phyloP scores from a whole-genome alignment of 108 stramenopile species.

The Mediolabrus comicus region DNA sequence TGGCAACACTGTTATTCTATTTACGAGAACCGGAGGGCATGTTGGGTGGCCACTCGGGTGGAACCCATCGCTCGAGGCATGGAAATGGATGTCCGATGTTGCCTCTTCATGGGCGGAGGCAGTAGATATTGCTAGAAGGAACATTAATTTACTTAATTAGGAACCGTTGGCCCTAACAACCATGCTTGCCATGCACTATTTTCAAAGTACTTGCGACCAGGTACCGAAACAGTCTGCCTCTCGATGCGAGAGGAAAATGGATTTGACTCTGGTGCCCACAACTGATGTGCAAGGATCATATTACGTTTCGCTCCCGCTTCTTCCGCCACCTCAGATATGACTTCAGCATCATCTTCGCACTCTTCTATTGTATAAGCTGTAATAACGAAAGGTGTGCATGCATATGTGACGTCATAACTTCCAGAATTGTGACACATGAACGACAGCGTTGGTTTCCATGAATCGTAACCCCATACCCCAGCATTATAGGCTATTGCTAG shows the following conservation, averaged over 20 bases:
- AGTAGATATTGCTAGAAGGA: constrained; percentile 32
- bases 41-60: constrained; percentile 79
- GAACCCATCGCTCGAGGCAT: constrained; percentile 46
- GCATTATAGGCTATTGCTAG: constrained; percentile 77
- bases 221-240: constrained; percentile 54
- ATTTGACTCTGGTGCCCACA: constrained; percentile 76
- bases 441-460: constrained; percentile 73
- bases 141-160: not conserved
- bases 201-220: constrained; percentile 64
- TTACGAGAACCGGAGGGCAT: constrained; percentile 77
- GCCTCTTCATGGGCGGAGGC: constrained; percentile 56
- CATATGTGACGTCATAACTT: constrained; percentile 7
- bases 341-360: constrained; percentile 71
- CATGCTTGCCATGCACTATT: constrained; percentile 89
- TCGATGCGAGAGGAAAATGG: constrained; percentile 63
- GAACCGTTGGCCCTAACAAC: constrained; percentile 40
- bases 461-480: constrained; percentile 87
- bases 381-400: constrained; percentile 54
- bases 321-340: constrained; percentile 49
- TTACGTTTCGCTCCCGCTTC: constrained; percentile 19
- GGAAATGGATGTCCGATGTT: constrained; percentile 77
- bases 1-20: constrained; percentile 61
- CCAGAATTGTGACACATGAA: constrained; percentile 30
- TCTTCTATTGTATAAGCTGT: constrained; percentile 86
- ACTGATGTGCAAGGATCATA: constrained; percentile 2